phyloP scores from a whole-genome alignment of 345 rosid genomes.

The Lumnitzera littorea region DNA sequence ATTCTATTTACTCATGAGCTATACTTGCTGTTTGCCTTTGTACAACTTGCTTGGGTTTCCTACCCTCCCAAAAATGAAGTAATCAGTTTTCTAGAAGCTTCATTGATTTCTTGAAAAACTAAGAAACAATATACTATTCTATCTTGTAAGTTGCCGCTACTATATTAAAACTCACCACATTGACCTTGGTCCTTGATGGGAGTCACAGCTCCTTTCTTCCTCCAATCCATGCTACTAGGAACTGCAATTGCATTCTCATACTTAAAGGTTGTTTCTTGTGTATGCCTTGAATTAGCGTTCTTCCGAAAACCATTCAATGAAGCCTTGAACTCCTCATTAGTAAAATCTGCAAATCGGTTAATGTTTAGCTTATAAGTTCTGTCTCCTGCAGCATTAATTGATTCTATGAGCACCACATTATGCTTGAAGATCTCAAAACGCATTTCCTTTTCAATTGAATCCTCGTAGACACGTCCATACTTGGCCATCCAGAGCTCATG shows the following conservation, averaged over 20 bases:
- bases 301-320: slow-evolving; percentile 12
- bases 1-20: too few relatives aligned
- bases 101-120: too few relatives aligned
- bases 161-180: slow-evolving; percentile 26
- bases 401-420: slow-evolving; percentile 15
- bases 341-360: slow-evolving; percentile 30
- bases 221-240: slow-evolving; percentile 33
- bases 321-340: slow-evolving; percentile 27
- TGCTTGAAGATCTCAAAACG: slow-evolving; percentile 18
- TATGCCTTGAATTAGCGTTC: not conserved
- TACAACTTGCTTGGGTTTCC: too few relatives aligned
- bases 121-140: too few relatives aligned
- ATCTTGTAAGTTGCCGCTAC: not conserved
- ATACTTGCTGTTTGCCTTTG: too few relatives aligned
- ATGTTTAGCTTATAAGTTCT: slow-evolving; percentile 18
- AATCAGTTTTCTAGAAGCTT: too few relatives aligned
- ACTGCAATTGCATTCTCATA: slow-evolving; percentile 20
- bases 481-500: slow-evolving; percentile 30
- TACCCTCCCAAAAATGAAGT: too few relatives aligned
- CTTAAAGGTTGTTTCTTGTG: slow-evolving; percentile 8
- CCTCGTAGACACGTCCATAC: slow-evolving; percentile 17
- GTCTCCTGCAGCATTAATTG: slow-evolving; percentile 8
- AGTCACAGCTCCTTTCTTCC: slow-evolving; percentile 36
- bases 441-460: slow-evolving; percentile 9
- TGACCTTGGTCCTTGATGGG: slow-evolving; percentile 29